Base-by-base conservation (phyloP, 305 asterid species). In the Solanum chacoense region DNA sequence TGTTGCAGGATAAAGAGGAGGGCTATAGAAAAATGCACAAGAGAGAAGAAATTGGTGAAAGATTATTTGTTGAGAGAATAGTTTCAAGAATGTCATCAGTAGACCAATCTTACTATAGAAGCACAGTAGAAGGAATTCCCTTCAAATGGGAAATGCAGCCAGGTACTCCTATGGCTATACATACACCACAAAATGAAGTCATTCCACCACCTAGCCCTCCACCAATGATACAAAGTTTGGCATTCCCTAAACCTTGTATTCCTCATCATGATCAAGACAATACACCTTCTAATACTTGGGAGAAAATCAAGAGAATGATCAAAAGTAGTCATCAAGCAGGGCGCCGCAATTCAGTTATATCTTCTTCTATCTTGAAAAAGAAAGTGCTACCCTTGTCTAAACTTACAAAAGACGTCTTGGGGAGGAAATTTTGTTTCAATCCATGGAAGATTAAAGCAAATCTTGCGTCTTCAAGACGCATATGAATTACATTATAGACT, bases 121-220 rank as follows among this genome's bases (percentile, higher is more conserved):
- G 88, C 13, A 67, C 90, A 36, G 65, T 50, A 50, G 94, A 89
- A 29, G 94, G 93, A 35, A 67, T 94, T 65, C 98, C 98, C 6
- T 95, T 95, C 87, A 35, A 88, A 32, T 93, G 98, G 98, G 98
- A 96, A 90, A 92, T 59, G 93, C 94, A 94, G 26, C 96, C 98
- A 0, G 98, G 98, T 18, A 93, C 92, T 5, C 96, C 98, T 5
- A 59, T 59, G 69, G 69, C 11, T 59, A 92, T 90, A 84, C 65
- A 12, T 38, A 85, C 73, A 7, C 92, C 90, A 59, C 93, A 87
- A 88, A 88, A 90, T 9, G 95, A 94, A 83, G 76, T 88, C 87
- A 92, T 94, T 92, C 98, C 95, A 16, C 98, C 98, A 22, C 98
- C 96, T 3, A 92, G 92, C 89, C 98, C 95, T 85, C 96, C 97